phyloP scores from a whole-genome alignment of 352 stramenopile species.

The Phytophthora hibernalis region DNA sequence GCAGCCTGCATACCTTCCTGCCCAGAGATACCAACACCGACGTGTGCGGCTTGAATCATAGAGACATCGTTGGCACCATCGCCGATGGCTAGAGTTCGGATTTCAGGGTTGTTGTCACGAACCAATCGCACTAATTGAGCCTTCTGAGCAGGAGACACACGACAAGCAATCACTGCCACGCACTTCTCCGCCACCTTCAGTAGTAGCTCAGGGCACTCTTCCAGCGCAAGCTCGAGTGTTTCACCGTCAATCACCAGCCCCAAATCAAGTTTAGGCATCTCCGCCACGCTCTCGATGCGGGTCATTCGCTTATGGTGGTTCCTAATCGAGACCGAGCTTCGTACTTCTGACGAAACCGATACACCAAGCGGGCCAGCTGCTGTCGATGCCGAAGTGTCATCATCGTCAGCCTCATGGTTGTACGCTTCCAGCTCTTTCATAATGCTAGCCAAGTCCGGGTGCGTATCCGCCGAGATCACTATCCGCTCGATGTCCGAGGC shows the following conservation, averaged over 20 bases:
- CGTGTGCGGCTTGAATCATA: slow-evolving; percentile 95
- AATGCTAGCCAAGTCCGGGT: slow-evolving; percentile 72
- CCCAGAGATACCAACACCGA: slow-evolving; percentile 93
- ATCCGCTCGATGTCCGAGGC: slow-evolving; percentile 93
- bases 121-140: slow-evolving; percentile 93
- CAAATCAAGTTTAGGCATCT: slow-evolving; percentile 53
- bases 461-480: slow-evolving; percentile 82
- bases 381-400: slow-evolving; percentile 34
- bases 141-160: slow-evolving; percentile 95
- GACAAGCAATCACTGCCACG: slow-evolving; percentile 92
- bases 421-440: slow-evolving; percentile 69
- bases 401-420: slow-evolving; percentile 34
- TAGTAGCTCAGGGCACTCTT: slow-evolving; percentile 76
- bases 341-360: slow-evolving; percentile 17
- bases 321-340: slow-evolving; percentile 16
- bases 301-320: slow-evolving; percentile 50
- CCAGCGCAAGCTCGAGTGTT: slow-evolving; percentile 77
- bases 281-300: slow-evolving; percentile 72
- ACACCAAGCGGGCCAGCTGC: slow-evolving; percentile 4
- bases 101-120: slow-evolving; percentile 84
- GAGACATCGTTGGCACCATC: slow-evolving; percentile 97
- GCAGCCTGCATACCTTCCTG: slow-evolving; percentile 95
- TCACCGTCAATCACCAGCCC: slow-evolving; percentile 85
- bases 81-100: slow-evolving; percentile 92
- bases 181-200: slow-evolving; percentile 86